Base-by-base conservation (phyloP, 495 filamentous ascomycete species). In the Acidiella bohemica region DNA sequence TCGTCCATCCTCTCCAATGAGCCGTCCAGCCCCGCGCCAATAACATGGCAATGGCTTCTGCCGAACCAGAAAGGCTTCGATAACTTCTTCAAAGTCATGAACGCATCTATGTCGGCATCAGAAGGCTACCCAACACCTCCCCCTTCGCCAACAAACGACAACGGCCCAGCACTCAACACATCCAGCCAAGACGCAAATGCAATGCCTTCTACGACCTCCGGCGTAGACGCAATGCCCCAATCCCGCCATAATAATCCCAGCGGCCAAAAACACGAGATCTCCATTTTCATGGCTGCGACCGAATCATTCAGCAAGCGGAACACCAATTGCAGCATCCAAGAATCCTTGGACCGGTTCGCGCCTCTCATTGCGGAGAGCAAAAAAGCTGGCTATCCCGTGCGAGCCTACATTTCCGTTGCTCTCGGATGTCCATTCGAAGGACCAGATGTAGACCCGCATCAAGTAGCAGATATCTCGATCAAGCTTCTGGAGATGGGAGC, bases 391-490 rank as follows among this genome's bases (percentile, higher is more conserved):
- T 72, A 93, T 37, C 72, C 76, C 5, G 84, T 94, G 13, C 78
- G 90, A 2, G 90, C 84, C 6, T 97, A 97, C 59, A 85, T 97
- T 30, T 93, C 84, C 1, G 92, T 96, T 25, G 85, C 90, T 0
- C 69, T 97, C 2, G 86, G 84, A 2, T 97, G 92, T 54, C 90
- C 90, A 0, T 96, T 93, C 42, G 88, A 95, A 58, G 90, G 90
- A 0, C 76, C 80, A 16, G 73, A 88, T 42, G 83, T 88, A 0
- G 59, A 78, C 32, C 84, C 88, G 0, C 64, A 75, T 41, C 72
- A 67, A 34, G 90, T 96, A 0, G 86, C 86, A 4, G 76, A 84
- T 31, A 81, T 96, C 6, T 83, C 87, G 0, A 76, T 81, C 0
- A 70, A 68, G 13, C 62, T 95, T 22, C 71, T 97, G 6, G 85